Evolutionary conservation across 2,329 filamentous ascomycete genomes (phyloP).

Genomic region (Calonectria honghensis): DNA sequence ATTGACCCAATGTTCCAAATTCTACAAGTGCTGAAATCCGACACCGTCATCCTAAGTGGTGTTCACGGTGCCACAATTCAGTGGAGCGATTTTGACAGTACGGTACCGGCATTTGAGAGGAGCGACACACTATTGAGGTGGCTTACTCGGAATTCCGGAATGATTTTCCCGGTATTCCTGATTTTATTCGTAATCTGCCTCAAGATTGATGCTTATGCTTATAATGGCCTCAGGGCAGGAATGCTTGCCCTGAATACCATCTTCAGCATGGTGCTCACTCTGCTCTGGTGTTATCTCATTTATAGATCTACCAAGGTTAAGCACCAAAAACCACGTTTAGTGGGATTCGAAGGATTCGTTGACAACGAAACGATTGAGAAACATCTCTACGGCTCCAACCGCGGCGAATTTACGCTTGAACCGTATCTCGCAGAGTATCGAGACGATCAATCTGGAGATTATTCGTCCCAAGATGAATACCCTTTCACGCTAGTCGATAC

Average conservation of each 20-base stretch:
- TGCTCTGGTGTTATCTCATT: background rate
- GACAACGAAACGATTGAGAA: conserved; percentile 37
- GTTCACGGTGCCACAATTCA: conserved; percentile 61
- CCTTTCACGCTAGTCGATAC: conserved; percentile 64
- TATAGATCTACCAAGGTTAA: background rate
- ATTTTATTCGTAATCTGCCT: background rate
- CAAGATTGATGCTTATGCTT: background rate
- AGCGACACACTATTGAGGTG: background rate
- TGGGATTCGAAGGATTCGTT: conserved; percentile 45
- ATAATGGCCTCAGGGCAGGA: background rate
- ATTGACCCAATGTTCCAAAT: conserved; percentile 65
- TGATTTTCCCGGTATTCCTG: background rate
- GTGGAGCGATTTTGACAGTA: conserved; percentile 59
- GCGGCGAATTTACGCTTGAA: conserved; percentile 24
- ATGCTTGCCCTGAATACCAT: background rate
- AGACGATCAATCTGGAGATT: background rate
- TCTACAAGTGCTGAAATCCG: conserved; percentile 61
- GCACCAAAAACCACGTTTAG: conserved; percentile 27
- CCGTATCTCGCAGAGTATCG: background rate
- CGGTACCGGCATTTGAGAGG: background rate
- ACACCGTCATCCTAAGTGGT: conserved; percentile 63
- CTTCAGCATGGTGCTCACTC: background rate
- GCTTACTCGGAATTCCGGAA: background rate
- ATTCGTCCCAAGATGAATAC: background rate
- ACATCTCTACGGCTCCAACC: conserved; percentile 42